Conservation (phyloP, 495 filamentous ascomycete species). For the Talaromyces nanjingensis region DNA sequence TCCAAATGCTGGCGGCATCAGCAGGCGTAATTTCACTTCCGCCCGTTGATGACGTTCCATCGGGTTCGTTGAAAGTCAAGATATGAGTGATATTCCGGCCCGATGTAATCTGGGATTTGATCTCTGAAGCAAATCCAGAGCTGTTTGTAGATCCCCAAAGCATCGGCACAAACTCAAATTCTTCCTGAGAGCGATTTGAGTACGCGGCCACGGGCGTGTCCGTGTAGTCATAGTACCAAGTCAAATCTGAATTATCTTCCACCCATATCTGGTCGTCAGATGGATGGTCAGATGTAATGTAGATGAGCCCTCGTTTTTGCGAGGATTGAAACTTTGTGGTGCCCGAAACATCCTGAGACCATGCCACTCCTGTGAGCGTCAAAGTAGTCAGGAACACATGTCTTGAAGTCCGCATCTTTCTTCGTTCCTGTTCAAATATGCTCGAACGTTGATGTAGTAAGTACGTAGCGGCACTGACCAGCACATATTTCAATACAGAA, state of each 20-base stretch:
- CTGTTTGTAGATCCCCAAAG: slow-evolving; percentile 49
- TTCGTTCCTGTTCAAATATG: not conserved
- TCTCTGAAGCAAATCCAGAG: slow-evolving; percentile 26
- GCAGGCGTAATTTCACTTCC: slow-evolving; percentile 51
- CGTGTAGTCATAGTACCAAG: slow-evolving; percentile 80
- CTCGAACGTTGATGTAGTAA: not conserved
- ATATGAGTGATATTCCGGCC: slow-evolving; percentile 52
- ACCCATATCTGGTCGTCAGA: slow-evolving; percentile 57
- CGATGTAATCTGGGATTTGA: slow-evolving; percentile 8
- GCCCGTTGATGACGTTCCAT: slow-evolving; percentile 42
- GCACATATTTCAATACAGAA: not conserved
- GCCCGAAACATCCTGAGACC: slow-evolving; percentile 2
- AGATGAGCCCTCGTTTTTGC: slow-evolving; percentile 64
- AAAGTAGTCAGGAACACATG: not conserved
- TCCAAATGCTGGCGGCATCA: slow-evolving; percentile 58
- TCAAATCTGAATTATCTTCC: slow-evolving; percentile 44
- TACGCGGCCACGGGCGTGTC: slow-evolving; percentile 44
- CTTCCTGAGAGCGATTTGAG: slow-evolving; percentile 34
- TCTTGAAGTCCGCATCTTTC: not conserved
- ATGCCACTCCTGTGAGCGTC: not conserved
- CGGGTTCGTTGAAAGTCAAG: slow-evolving; percentile 71
- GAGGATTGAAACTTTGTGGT: slow-evolving; percentile 24
- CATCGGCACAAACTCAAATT: slow-evolving; percentile 67
- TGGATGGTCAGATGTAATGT: slow-evolving; percentile 38
- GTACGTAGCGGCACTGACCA: not conserved